These are phyloP conservation scores for Henckelia pumila DNA, from an alignment of 257 asterid genomes.

Conservation along the genomic window DNA sequence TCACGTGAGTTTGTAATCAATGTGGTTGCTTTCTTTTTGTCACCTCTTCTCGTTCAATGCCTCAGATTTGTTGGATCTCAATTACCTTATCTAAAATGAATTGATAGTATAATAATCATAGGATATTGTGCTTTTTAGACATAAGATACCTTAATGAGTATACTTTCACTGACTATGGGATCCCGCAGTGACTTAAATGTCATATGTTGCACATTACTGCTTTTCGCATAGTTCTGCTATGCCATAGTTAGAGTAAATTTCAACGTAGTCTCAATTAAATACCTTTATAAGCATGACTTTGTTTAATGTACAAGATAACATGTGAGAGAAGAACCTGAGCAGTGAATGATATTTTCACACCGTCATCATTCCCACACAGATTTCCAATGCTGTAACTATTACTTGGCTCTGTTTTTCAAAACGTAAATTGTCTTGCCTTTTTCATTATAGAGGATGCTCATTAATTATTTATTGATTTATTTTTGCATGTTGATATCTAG, in stretches of 20 bases:
- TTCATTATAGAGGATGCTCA: too few species aligned
- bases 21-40: constrained; percentile 17
- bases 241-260: background rate
- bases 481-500: too few species aligned
- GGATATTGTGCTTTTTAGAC: background rate
- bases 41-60: constrained; percentile 16
- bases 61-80: background rate
- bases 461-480: too few species aligned
- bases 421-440: too few species aligned
- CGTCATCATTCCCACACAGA: too few species aligned
- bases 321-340: background rate
- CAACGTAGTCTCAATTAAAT: background rate
- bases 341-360: too few species aligned
- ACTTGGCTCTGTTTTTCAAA: too few species aligned
- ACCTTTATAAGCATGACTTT: background rate
- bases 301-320: background rate
- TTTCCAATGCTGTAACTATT: too few species aligned
- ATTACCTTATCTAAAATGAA: constrained; percentile 15
- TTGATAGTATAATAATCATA: background rate
- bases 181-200: background rate
- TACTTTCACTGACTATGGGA: constrained; percentile 1
- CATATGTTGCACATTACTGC: background rate
- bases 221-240: background rate
- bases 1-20: constrained; percentile 48
- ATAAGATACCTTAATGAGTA: constrained; percentile 1